Conservation (phyloP, 2,329 filamentous ascomycete species). For the Aspergillus ruber region DNA sequence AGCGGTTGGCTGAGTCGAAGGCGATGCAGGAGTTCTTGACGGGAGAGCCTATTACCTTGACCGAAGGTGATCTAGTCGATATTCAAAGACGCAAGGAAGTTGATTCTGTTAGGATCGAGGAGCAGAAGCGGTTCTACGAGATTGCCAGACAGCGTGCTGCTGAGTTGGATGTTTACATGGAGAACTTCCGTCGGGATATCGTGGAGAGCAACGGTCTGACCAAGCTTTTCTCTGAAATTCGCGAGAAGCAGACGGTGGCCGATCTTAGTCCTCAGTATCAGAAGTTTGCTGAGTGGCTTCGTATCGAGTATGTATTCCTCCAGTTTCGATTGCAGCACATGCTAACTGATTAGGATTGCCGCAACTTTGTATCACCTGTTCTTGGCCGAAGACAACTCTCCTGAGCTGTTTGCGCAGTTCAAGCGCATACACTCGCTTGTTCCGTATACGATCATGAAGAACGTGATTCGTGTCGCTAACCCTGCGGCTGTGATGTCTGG, state of each 20-base stretch:
- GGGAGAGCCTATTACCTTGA: slow-evolving; percentile 62
- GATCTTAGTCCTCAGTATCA: slow-evolving; percentile 92
- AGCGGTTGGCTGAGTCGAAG: slow-evolving; percentile 73
- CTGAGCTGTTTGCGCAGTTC: slow-evolving; percentile 87
- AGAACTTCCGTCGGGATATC: slow-evolving; percentile 63
- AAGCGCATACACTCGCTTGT: slow-evolving; percentile 93
- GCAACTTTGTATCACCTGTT: slow-evolving; percentile 96
- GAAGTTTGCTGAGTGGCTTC: slow-evolving; percentile 96
- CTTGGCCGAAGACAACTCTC: slow-evolving; percentile 94
- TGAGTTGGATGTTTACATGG: slow-evolving; percentile 97
- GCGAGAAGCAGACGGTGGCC: slow-evolving; percentile 76
- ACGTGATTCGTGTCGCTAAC: slow-evolving; percentile 93
- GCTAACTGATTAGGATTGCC: slow-evolving; percentile 54
- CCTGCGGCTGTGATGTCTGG: slow-evolving; percentile 96
- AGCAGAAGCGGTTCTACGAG: slow-evolving; percentile 92
- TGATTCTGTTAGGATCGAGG: slow-evolving; percentile 81
- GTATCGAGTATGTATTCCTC: slow-evolving; percentile 61
- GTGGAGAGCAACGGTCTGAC: slow-evolving; percentile 79
- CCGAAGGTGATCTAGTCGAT: slow-evolving; percentile 76
- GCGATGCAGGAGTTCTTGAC: slow-evolving; percentile 81
- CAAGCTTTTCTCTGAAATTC: slow-evolving; percentile 87
- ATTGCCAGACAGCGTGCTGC: slow-evolving; percentile 84
- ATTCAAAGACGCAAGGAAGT: slow-evolving; percentile 72
- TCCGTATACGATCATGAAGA: slow-evolving; percentile 89
- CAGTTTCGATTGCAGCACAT: background rate